Percentiles rank a stretch among this genome's conserved stretches.
phyloP scores from a whole-genome alignment of 345 rosid genomes.

The Salix caprea region DNA sequence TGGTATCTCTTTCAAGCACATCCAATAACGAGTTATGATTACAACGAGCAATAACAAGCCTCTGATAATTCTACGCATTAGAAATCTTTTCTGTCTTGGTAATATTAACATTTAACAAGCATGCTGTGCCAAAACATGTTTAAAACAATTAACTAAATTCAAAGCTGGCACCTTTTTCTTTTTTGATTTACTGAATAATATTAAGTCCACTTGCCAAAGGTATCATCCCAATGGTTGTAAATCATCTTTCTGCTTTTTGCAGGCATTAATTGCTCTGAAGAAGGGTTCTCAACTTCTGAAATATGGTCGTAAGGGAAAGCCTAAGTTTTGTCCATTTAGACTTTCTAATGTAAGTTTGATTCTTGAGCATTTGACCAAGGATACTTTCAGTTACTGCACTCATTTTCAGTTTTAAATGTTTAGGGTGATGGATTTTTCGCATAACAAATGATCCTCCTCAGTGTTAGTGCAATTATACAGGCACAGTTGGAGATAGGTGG shows the following conservation, averaged over 20 bases:
- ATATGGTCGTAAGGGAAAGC: conserved; percentile 97
- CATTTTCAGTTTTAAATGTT: neutral
- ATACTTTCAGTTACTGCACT: neutral
- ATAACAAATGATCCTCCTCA: neutral
- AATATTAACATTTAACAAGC: neutral
- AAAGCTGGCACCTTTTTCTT: neutral
- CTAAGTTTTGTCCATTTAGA: conserved; percentile 85
- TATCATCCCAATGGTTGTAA: neutral
- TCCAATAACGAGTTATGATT: neutral
- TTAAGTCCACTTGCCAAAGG: neutral
- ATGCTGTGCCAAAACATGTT: neutral
- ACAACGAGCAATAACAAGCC: neutral
- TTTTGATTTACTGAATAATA: neutral
- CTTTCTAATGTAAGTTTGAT: conserved; percentile 70
- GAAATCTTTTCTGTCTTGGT: neutral
- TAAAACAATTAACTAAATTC: neutral
- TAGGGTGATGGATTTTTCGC: neutral
- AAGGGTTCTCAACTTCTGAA: conserved; percentile 88
- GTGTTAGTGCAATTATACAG: neutral
- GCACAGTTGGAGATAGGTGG: neutral
- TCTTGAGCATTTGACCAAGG: conserved; percentile 1
- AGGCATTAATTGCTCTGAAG: conserved; percentile 86
- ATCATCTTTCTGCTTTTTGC: conserved; percentile 22
- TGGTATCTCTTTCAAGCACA: neutral
- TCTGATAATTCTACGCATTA: neutral